phyloP scores from a whole-genome alignment of 108 stramenopile genomes.

The Pseudonitzschia pungens region DNA sequence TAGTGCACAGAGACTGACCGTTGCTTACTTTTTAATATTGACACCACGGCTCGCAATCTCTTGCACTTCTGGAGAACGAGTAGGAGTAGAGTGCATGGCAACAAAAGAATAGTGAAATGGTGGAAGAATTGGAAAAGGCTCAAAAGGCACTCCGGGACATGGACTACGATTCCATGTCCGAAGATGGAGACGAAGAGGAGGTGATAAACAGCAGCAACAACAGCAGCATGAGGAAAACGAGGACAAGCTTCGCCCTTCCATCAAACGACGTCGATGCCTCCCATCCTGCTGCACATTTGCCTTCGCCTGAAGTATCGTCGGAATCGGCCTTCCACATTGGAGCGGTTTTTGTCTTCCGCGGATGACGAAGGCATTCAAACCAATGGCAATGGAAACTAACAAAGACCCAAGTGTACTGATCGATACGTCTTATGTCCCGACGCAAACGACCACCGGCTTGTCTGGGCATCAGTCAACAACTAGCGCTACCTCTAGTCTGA shows the following conservation, averaged over 20 bases:
- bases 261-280: neutral
- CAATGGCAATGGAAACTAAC: too few relatives aligned
- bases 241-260: too few relatives aligned
- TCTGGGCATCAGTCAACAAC: too few relatives aligned
- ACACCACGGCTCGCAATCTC: too few relatives aligned
- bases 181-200: conserved; percentile 8
- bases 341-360: neutral
- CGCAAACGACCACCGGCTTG: too few relatives aligned
- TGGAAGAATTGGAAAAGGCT: conserved; percentile 29
- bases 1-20: too few relatives aligned
- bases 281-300: neutral
- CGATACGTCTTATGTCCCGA: too few relatives aligned
- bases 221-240: neutral
- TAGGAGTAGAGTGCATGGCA: neutral
- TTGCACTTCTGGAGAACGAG: neutral
- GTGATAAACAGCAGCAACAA: neutral
- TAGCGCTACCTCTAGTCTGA: too few relatives aligned
- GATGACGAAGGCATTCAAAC: neutral
- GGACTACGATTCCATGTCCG: conserved; percentile 32
- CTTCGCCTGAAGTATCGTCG: neutral
- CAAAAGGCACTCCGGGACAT: conserved; percentile 23
- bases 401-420: too few relatives aligned
- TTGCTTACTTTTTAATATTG: too few relatives aligned
- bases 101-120: neutral
- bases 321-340: neutral